Evolutionary conservation across 1,139 yeast genomes (phyloP), one percentile per base, ranked within the genome.

Genomic region (Martiniozyma asiatica): DNA sequence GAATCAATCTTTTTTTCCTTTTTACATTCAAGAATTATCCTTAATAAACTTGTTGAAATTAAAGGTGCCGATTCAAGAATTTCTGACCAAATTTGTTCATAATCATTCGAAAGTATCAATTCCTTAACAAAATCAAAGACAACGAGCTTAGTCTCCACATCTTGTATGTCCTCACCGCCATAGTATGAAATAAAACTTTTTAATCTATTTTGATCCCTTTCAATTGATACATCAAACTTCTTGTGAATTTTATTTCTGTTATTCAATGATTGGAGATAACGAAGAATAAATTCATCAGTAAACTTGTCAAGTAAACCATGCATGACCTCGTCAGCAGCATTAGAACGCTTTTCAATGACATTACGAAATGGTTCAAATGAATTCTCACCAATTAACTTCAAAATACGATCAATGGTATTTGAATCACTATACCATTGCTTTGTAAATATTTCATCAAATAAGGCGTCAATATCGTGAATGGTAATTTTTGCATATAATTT

Each of bases 121-220:
- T 25, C 16, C 17, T 33, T 29, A 34, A 35, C 25, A 40, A 16
- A 29, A 12, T 29, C 32, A 12, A 29, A 21, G 10, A 29, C 28
- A 9, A 29, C 10, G 16, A 22, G 12, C 14, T 42, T 56, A 50
- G 20, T 14, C 3, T 19, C 19, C 13, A 25, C 32, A n/a, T 29
- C 25, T 6, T 29, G 33, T 18, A 21, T 25, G 8, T 52, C 48
- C 61, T 66, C 60, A 50, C 65, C 51, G 48, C 66, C 46, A 32
- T 59, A 61, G 14, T 65, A 63, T 16, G 67, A 66, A 41, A 84
- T 73, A 13, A 78, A 29, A 11, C 20, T 21, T 17, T 15, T 64
- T 26, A 85, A 64, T 11, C 65, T 57, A 28, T 73, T 71, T 24
- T 79, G 74, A 56, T 89, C 97, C 30, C 74, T 55, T 28, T 64